A percentile compares a stretch with the other conserved stretches of the same genome.
Evolutionary conservation across 2,329 filamentous ascomycete genomes (phyloP).

Genomic region (Pseudogymnoascus sp.): DNA sequence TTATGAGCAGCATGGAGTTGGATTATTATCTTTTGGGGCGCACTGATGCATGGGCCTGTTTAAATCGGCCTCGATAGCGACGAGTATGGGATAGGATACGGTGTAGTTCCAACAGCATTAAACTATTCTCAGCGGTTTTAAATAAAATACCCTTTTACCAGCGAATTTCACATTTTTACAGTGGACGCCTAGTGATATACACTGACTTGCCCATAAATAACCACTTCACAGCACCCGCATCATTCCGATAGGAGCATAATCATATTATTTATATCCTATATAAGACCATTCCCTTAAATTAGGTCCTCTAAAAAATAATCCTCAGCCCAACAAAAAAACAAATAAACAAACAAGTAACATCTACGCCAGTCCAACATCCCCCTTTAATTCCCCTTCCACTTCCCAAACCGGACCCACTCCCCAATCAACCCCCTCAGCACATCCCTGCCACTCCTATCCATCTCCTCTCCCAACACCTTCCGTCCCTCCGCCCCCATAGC

Average conservation of each 20-base stretch:
- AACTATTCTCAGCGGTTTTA: not conserved
- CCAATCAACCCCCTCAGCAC: slow-evolving; percentile 54
- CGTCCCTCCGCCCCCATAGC: slow-evolving; percentile 50
- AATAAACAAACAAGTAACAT: not conserved
- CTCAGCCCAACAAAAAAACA: not conserved
- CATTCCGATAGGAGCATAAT: not conserved
- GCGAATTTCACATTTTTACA: not conserved
- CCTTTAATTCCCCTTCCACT: slow-evolving; percentile 43
- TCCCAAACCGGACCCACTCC: slow-evolving; percentile 56
- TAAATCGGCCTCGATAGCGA: not conserved
- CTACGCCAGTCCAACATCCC: not conserved
- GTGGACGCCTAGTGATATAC: too few species aligned
- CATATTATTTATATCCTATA: not conserved
- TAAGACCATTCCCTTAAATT: not conserved
- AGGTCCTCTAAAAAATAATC: not conserved
- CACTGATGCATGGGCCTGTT: not conserved
- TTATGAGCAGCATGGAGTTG: not conserved
- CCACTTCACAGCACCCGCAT: not conserved
- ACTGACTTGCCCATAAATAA: too few species aligned
- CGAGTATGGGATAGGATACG: not conserved
- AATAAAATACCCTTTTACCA: not conserved
- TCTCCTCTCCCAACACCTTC: slow-evolving; percentile 52
- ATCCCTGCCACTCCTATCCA: slow-evolving; percentile 54
- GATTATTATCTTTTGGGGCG: not conserved
- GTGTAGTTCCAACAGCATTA: not conserved